These are phyloP conservation scores for Centella asiatica DNA, from an alignment of 129 eudicot genomes.

Conservation along the genomic window DNA sequence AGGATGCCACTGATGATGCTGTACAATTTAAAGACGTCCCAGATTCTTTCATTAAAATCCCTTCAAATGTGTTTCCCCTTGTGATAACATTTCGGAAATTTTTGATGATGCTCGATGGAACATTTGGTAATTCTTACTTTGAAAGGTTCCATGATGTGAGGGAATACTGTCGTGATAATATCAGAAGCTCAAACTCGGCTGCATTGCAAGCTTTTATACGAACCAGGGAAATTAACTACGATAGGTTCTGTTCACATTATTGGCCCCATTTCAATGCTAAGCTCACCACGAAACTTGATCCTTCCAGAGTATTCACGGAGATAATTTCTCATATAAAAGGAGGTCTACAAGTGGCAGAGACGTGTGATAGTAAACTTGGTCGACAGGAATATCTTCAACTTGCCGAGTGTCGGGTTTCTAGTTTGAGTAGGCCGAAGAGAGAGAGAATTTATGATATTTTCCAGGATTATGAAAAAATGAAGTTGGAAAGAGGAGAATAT, in stretches of 20 bases:
- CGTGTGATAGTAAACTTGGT: slow-evolving; percentile 19
- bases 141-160: slow-evolving; percentile 29
- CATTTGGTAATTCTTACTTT: slow-evolving; percentile 57
- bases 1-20: slow-evolving; percentile 39
- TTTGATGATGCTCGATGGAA: slow-evolving; percentile 80
- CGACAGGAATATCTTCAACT: slow-evolving; percentile 40
- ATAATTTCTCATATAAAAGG: slow-evolving; percentile 81
- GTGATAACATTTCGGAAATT: slow-evolving; percentile 64
- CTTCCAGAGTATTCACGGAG: slow-evolving; percentile 67
- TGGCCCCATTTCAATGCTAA: slow-evolving; percentile 60
- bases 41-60: slow-evolving; percentile 43
- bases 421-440: slow-evolving; percentile 31
- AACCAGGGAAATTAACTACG: slow-evolving; percentile 47
- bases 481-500: slow-evolving; percentile 44
- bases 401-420: slow-evolving; percentile 41
- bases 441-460: slow-evolving; percentile 39
- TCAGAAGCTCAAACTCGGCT: slow-evolving; percentile 25
- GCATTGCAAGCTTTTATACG: slow-evolving; percentile 37
- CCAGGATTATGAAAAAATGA: slow-evolving; percentile 53
- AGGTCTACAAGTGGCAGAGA: slow-evolving; percentile 29
- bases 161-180: slow-evolving; percentile 11
- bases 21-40: slow-evolving; percentile 39
- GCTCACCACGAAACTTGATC: slow-evolving; percentile 43
- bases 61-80: slow-evolving; percentile 49
- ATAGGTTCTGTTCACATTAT: slow-evolving; percentile 40